Base-by-base conservation (phyloP, 495 filamentous ascomycete genomes). In the Penicillium mononematosum region DNA sequence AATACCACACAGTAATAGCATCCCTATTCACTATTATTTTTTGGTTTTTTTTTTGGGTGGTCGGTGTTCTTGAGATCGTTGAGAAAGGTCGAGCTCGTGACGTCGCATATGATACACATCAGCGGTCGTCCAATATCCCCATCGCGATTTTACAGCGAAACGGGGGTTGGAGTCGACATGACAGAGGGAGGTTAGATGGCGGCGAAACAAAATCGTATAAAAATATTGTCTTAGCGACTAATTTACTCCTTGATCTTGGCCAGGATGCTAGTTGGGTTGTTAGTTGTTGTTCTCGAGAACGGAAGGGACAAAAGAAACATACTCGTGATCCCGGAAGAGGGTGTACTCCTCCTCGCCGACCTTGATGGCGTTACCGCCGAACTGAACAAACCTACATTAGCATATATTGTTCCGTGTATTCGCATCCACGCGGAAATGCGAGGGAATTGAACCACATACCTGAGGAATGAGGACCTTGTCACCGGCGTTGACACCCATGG, bases 271-370 rank as follows among this genome's bases (percentile, higher is more conserved):
- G 10, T 31, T 32, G 19, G 20, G 29, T 22, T 20, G 55, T 80
- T 52, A 80, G 66, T 34, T 46, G n/a, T 32, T 19, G 20, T 49
- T 45, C 53, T 48, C 6, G 10, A 31, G 12, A 42, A 31, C 3
- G 7, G 41, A 27, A 48, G 9, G 16, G 45, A 17, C 11, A 8
- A 7, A 14, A 49, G 19, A 17, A 11, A 84, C 89, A 70, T 86
- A 97, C 94, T 99, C 94, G 76, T 90, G 87, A 75, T 99, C 94
- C 63, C 93, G 82, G 86, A 95, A 99, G 55, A 99, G 87, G 58
- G 87, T 85, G 78, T 85, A 98, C 80, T 98, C 94, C 60, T 97
- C 90, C 60, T 98, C 92, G 59, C 93, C 93, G 64, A 98, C 91
- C 84, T 97, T 97, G 74, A 99, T 83, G 52, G 95, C 88, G 70